Percentiles rank a stretch among this genome's conserved stretches.
Conservation (phyloP, 192 early-diverging fungal species). For the Coemansia guatemalensis region DNA sequence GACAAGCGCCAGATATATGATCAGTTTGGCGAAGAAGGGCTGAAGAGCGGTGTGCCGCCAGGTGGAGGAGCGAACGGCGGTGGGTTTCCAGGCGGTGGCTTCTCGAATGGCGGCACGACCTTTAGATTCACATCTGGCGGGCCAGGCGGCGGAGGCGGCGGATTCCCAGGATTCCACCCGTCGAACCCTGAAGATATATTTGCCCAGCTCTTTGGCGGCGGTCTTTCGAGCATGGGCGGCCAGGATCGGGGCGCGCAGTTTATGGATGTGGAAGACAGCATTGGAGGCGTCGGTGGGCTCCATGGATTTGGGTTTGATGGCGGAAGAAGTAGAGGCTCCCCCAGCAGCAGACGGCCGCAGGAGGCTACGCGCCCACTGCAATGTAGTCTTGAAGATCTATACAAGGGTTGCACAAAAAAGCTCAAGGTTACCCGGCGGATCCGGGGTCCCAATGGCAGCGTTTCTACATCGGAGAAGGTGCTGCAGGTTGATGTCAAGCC, state of each 20-base stretch:
- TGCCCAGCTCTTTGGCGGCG: constrained; percentile 76
- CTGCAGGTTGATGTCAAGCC: constrained; percentile 84
- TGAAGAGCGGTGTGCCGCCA: constrained; percentile 62
- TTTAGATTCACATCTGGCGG: constrained; percentile 65
- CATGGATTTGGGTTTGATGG: constrained; percentile 21
- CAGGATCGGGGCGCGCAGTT: constrained; percentile 50
- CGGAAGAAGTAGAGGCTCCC: constrained; percentile 34
- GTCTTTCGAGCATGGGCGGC: constrained; percentile 43
- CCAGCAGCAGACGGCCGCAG: constrained; percentile 54
- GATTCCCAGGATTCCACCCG: constrained; percentile 72
- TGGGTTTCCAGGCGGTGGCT: constrained; percentile 30
- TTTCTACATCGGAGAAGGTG: constrained; percentile 69
- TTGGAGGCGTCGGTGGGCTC: constrained; percentile 46
- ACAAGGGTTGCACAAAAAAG: constrained; percentile 85
- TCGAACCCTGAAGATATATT: constrained; percentile 91
- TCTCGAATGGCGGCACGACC: constrained; percentile 57
- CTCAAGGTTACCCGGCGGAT: constrained; percentile 87
- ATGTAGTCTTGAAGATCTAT: constrained; percentile 88
- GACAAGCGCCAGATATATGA: constrained; percentile 93
- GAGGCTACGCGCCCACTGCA: constrained; percentile 72
- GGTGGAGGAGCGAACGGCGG: constrained; percentile 55
- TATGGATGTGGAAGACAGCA: constrained; percentile 58
- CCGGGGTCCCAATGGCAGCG: constrained; percentile 23
- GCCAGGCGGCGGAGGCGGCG: constrained; percentile 56
- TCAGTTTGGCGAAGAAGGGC: constrained; percentile 90